A percentile compares a stretch with the other conserved stretches of the same genome.
Evolutionary conservation across 768 basidiomycete species (phyloP).

Genomic region (Imleria badia): DNA sequence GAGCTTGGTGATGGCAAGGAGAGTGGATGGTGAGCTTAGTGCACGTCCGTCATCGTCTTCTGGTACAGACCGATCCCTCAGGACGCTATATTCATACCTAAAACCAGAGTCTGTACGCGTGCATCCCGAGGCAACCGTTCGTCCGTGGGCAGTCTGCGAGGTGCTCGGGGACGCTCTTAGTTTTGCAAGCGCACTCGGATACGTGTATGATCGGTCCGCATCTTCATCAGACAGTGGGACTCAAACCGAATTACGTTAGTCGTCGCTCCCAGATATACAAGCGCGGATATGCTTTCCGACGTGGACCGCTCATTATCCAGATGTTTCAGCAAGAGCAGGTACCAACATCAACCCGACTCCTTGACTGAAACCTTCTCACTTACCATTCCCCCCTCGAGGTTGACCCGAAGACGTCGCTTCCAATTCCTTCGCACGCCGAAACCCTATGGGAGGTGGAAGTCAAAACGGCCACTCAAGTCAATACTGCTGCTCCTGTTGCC

Average conservation of each 20-base stretch:
- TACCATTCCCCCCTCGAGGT: slow-evolving; percentile 42
- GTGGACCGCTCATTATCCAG: slow-evolving; percentile 68
- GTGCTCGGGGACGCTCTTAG: slow-evolving; percentile 77
- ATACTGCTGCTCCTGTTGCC: slow-evolving; percentile 48
- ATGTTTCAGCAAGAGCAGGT: slow-evolving; percentile 89
- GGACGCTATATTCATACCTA: slow-evolving; percentile 77
- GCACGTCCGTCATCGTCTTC: not conserved
- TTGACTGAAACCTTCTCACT: slow-evolving; percentile 1
- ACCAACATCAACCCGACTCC: slow-evolving; percentile 6
- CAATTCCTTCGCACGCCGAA: slow-evolving; percentile 74
- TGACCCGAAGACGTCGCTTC: slow-evolving; percentile 71
- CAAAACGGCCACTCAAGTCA: slow-evolving; percentile 75
- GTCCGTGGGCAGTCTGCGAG: slow-evolving; percentile 80
- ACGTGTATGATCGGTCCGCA: slow-evolving; percentile 47
- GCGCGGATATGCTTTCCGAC: slow-evolving; percentile 73
- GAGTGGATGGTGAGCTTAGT: slow-evolving; percentile 56
- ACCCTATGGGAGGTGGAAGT: slow-evolving; percentile 89
- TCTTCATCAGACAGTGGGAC: not conserved
- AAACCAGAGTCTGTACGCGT: slow-evolving; percentile 84
- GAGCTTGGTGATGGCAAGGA: slow-evolving; percentile 58
- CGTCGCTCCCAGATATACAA: slow-evolving; percentile 79
- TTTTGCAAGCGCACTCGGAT: slow-evolving; percentile 80
- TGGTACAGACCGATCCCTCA: slow-evolving; percentile 25
- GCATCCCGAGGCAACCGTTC: slow-evolving; percentile 83
- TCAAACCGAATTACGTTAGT: slow-evolving; percentile 31